Base-by-base conservation (phyloP, 805 yeast genomes). In the Yarrowia sp. region DNA sequence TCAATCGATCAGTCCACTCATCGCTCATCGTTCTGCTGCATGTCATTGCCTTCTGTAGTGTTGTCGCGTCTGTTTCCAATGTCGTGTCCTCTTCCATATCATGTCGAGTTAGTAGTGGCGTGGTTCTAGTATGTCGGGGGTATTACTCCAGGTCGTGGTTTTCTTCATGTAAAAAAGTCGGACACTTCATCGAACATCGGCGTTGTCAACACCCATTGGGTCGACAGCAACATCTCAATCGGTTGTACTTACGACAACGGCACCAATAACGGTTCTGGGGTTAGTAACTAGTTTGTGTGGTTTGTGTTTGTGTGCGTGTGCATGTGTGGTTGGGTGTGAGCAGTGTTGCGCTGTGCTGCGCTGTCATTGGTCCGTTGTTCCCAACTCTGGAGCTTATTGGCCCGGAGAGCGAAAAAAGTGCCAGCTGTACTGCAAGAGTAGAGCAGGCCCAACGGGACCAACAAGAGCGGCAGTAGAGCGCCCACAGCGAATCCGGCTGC, bases 231-330 rank as follows among this genome's bases (percentile, higher is more conserved):
- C 61, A 58, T n/a, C 22, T 32, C 40, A 15, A 10, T 42, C 97
- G 40, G 26, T n/a, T 45, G 65, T 59, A 59, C 65, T 59, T 59
- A 59, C 65, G 84, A 92, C 97, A 84, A 92, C 94, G 86, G 98
- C 98, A 92, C 98, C 98, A 82, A 92, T 92, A 79, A 92, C 97
- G 77, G 97, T 94, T 86, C 97, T 89, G 55, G 19, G 56, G 72
- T 65, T 55, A 69, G 70, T 40, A 58, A 48, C 15, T 43, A 11
- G 68, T 43, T 58, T 35, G 40, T 5, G 40, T 15, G 46, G 32
- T 26, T 35, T 14, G 36, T 40, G 35, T 12, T 22, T 19, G 45
- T 19, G 59, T 22, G 45, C 22, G 48, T 14, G 48, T 42, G 58
- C 22, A 38, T 26, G 38, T 56, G 63, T 55, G 48, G 68, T 58